phyloP scores from a whole-genome alignment of 176 grass and related monocot genomes.

The Phoenix dactylifera region DNA sequence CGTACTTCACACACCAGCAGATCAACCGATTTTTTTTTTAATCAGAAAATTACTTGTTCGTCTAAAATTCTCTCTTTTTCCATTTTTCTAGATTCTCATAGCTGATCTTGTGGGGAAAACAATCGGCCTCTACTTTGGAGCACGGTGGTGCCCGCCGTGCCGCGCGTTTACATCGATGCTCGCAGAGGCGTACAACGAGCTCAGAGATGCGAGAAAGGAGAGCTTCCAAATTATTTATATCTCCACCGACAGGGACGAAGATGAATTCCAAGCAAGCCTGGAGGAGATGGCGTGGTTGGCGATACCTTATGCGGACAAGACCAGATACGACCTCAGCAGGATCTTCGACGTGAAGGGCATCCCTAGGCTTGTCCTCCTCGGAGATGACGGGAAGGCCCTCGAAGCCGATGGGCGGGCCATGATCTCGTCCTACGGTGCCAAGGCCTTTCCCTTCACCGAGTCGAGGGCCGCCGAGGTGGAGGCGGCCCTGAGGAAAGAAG shows the following conservation, averaged over 20 bases:
- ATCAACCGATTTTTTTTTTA: too few species aligned
- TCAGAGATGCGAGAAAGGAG: slow-evolving; percentile 15
- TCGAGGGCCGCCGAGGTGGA: slow-evolving; percentile 29
- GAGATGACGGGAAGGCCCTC: slow-evolving; percentile 31
- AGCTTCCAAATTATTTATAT: slow-evolving; percentile 39
- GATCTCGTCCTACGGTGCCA: slow-evolving; percentile 27
- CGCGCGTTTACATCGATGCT: slow-evolving; percentile 30
- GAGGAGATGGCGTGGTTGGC: slow-evolving; percentile 36
- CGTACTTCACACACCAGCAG: too few species aligned
- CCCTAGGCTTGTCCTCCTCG: slow-evolving; percentile 33
- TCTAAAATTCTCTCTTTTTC: not conserved
- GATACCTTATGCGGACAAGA: slow-evolving; percentile 29
- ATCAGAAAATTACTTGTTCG: too few species aligned
- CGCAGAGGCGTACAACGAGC: slow-evolving; percentile 27
- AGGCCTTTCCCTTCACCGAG: slow-evolving; percentile 41
- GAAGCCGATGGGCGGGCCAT: slow-evolving; percentile 20
- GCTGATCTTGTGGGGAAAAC: slow-evolving; percentile 35
- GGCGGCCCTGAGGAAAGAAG: slow-evolving; percentile 27
- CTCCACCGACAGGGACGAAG: slow-evolving; percentile 33
- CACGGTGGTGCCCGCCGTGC: slow-evolving; percentile 53
- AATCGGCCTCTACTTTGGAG: slow-evolving; percentile 43
- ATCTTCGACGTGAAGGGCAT: slow-evolving; percentile 46
- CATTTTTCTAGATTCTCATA: slow-evolving; percentile 24
- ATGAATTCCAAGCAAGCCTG: slow-evolving; percentile 39
- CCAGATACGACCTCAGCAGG: slow-evolving; percentile 32